Conservation (phyloP, 108 stramenopile genomes). For the Nitzschia sp. region DNA sequence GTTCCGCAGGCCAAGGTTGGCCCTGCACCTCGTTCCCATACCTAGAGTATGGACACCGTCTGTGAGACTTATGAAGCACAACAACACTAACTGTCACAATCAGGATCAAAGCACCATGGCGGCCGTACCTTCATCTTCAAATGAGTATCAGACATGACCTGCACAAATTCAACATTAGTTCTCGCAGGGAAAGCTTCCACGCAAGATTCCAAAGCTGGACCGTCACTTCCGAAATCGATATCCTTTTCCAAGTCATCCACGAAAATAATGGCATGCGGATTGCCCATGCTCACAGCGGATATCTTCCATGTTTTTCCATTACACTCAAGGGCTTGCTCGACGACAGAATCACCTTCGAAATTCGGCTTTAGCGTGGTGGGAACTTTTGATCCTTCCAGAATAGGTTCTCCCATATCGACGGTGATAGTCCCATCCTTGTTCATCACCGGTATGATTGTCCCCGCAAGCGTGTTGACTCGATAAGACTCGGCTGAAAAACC, state of each 20-base stretch:
- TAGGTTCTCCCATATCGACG: slow-evolving; percentile 97
- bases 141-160: slow-evolving; percentile 81
- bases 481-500: slow-evolving; percentile 60
- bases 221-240: slow-evolving; percentile 85
- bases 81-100: no score
- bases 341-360: slow-evolving; percentile 72
- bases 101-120: no score
- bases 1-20: slow-evolving; percentile 98
- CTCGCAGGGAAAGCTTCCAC: slow-evolving; percentile 88
- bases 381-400: slow-evolving; percentile 78
- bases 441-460: slow-evolving; percentile 91
- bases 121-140: slow-evolving; percentile 83
- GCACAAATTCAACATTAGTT: slow-evolving; percentile 97
- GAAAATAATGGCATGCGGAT: slow-evolving; percentile 96
- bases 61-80: no score
- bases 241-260: slow-evolving; percentile 89
- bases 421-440: slow-evolving; percentile 90
- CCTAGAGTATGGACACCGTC: no score
- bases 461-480: slow-evolving; percentile 91
- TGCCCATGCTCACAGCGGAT: slow-evolving; percentile 94
- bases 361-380: slow-evolving; percentile 89
- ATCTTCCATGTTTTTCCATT: slow-evolving; percentile 90
- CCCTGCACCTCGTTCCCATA: slow-evolving; percentile 97
- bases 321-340: slow-evolving; percentile 83
- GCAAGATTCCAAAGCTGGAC: slow-evolving; percentile 90